These are phyloP conservation scores for Venturia aucupariae DNA, from an alignment of 2,329 filamentous ascomycete genomes.

Conservation along the genomic window DNA sequence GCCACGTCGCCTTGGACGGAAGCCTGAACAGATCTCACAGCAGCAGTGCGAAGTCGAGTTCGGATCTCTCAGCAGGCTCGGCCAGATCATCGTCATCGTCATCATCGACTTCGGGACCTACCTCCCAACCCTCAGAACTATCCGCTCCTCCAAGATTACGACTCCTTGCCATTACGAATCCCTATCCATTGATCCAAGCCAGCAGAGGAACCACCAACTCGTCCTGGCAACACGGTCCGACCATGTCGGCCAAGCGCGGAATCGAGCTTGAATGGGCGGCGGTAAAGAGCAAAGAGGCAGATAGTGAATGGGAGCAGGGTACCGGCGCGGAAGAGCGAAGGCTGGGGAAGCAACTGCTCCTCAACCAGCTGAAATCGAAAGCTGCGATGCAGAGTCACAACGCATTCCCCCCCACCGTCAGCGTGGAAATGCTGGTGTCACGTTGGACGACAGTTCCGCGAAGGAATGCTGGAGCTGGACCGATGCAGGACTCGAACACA, in stretches of 20 bases:
- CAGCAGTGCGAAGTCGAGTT: neutral
- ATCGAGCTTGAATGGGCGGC: slow-evolving; percentile 6
- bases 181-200: neutral
- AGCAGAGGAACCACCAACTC: neutral
- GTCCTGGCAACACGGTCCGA: slow-evolving; percentile 10
- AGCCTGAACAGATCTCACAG: slow-evolving; percentile 2
- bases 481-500: neutral
- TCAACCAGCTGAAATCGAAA: neutral
- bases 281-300: neutral
- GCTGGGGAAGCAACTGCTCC: neutral
- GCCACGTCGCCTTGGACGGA: neutral
- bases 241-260: slow-evolving; percentile 7
- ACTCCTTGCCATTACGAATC: neutral
- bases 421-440: slow-evolving; percentile 5
- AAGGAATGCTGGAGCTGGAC: neutral
- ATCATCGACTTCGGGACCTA: too few relatives aligned
- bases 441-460: slow-evolving; percentile 8
- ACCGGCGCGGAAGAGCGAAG: neutral
- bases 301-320: neutral
- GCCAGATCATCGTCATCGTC: neutral
- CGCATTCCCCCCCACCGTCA: neutral
- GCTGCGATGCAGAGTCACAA: neutral
- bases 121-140: neutral
- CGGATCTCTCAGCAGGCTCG: neutral
- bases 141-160: neutral